Evolutionary conservation across 2,329 filamentous ascomycete genomes (phyloP).

Genomic region (Epichloe glyceriae): DNA sequence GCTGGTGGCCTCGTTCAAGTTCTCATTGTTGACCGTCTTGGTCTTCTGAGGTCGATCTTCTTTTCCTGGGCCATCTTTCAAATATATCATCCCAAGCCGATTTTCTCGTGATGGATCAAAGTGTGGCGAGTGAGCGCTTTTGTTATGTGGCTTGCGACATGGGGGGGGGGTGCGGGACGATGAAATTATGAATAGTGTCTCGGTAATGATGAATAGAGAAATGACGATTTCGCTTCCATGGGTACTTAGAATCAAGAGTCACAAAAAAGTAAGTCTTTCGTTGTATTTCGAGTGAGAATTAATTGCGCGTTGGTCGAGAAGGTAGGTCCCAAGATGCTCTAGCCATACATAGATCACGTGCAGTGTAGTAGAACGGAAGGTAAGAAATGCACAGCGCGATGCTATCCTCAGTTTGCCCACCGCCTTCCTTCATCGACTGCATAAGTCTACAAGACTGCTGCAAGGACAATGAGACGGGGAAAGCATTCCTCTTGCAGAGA

Average conservation of each 20-base stretch:
- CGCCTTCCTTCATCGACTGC: no score
- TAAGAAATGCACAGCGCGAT: neutral
- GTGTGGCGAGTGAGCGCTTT: neutral
- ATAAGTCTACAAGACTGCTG: no score
- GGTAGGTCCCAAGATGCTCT: neutral
- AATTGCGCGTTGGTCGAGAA: neutral
- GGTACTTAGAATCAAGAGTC: no score
- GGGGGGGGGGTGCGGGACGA: neutral
- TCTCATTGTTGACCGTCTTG: neutral
- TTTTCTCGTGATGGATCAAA: neutral
- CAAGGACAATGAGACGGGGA: no score
- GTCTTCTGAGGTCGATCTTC: neutral
- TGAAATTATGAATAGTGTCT: neutral
- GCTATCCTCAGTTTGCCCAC: neutral
- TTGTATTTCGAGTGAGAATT: neutral
- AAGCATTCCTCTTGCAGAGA: no score
- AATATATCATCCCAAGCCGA: neutral
- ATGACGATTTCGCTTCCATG: no score
- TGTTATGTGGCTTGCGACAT: neutral
- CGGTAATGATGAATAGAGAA: neutral
- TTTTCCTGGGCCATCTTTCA: neutral
- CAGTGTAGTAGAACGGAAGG: neutral
- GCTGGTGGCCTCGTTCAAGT: neutral
- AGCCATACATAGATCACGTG: neutral
- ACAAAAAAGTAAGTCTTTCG: neutral